Evolutionary conservation across 2,329 filamentous ascomycete genomes (phyloP), one percentile per base, ranked within the genome.

Genomic region (Daldinia sp.): DNA sequence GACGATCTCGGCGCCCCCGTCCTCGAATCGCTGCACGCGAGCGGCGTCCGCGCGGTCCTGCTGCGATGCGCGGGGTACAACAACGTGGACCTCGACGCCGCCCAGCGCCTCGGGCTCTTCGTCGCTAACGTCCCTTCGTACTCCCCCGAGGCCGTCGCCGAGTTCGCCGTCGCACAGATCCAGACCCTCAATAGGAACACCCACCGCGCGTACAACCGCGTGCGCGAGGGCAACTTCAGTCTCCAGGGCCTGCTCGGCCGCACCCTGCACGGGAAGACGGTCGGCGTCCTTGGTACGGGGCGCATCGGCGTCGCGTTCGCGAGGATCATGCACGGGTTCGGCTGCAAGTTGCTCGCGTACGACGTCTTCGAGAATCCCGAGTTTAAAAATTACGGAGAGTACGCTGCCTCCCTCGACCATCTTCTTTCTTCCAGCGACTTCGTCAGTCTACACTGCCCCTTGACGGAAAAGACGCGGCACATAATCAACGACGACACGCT

Each of bases 31-130:
- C 84, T 91, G 7, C 79, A 84, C 60, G 67, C 75, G 20, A 71
- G 77, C 46, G 88, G 88, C 73, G 83, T 89, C 50, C 82, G 83
- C 54, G 87, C 87, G 58, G 82, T 92, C 69, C 85, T 91, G 26
- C 82, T 92, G 62, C 88, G 90, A 59, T 92, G 90, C 78, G 90
- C 90, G 1, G 90, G 90, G 63, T 90, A 84, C 82, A 91, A 92
- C 81, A 88, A 90, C 72, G 86, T 92, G 65, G 87, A 92, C 74
- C 85, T 92, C 23, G 76, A 77, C 18, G 80, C 82, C 1, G 90
- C 90, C 61, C 81, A 84, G 72, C 75, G 78, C 20, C 82, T 88
- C 3, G 84, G 85, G 63, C 79, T 92, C 70, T 86, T 87, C 74
- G 88, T 91, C 50, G 88, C 88, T 72, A 88, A 89, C 67, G 89